Evolutionary conservation across 441 rosid genomes (phyloP), one percentile per base, ranked within the genome.

Genomic region (Euphorbia celastroides): DNA sequence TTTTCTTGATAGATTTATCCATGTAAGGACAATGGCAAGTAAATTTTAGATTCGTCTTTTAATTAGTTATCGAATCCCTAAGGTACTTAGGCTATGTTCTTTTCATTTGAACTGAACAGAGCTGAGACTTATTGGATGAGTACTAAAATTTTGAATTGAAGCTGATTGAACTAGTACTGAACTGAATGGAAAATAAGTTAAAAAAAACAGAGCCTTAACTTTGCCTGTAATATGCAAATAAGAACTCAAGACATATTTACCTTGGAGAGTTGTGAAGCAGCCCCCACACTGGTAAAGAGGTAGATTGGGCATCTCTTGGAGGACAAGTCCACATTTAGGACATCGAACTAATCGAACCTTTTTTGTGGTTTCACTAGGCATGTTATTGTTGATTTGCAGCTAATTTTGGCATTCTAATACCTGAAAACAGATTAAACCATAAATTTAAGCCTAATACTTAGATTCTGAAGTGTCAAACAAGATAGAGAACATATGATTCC

Each of bases 271-370:
- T 0, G 84, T 63, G 30, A 69, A 78, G 64, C 99, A 94, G 66
- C 84, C 83, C 59, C 97, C 99, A 62, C 99, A 94, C 66, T 66
- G 67, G 67, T 89, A 92, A 25, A 94, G 80, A 28, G 81, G 83
- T 80, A 86, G 69, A 71, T 87, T 74, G 23, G 83, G 78, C 8
- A 78, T 72, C 81, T 92, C 99, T 1, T 77, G 83, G 62, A 94
- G 96, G 78, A 92, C 67, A 69, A 69, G 44, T 5, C 66, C 46
- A 72, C 99, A 94, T 66, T 76, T 87, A n/a, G 99, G 98, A 63
- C 99, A 92, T 71, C 74, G 81, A 61, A 94, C 98, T 1, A 89
- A 34, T 65, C 96, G 84, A 75, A 86, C 57, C 72, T 72, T 81
- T 34, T 77, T 60, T 65, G 76, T 63, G n/a, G 71, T 32, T 75